phyloP scores from a whole-genome alignment of 306 rosid species.

The Fragaria nilgerrensis region DNA sequence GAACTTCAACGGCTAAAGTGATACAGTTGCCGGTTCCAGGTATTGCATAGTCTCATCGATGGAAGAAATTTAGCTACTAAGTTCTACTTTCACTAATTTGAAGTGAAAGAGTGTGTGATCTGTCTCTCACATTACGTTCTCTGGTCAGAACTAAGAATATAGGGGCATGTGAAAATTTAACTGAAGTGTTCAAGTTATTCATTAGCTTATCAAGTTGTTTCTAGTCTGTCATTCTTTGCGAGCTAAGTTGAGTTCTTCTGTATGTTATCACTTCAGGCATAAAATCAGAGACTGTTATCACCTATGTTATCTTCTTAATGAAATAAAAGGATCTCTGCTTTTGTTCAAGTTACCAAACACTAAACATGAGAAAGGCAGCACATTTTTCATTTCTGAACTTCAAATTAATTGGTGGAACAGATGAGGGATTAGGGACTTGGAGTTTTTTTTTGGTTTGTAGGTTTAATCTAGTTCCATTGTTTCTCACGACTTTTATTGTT shows the following conservation, averaged over 20 bases:
- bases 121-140: conserved; percentile 29
- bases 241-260: conserved; percentile 18
- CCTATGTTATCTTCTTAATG: not conserved
- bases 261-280: conserved; percentile 3
- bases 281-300: not conserved
- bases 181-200: conserved; percentile 14
- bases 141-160: conserved; percentile 23
- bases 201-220: conserved; percentile 3
- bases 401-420: too few relatives aligned
- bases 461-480: not conserved
- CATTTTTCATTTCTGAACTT: too few relatives aligned
- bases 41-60: not conserved
- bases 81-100: conserved; percentile 26
- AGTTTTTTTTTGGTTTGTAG: too few relatives aligned
- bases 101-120: conserved; percentile 24
- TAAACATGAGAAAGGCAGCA: not conserved
- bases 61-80: conserved; percentile 23
- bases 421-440: too few relatives aligned
- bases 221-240: conserved; percentile 28
- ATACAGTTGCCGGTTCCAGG: not conserved
- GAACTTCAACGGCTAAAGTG: not conserved
- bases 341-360: not conserved
- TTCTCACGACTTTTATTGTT: not conserved
- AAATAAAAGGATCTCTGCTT: not conserved
- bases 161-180: conserved; percentile 25